Conservation (phyloP, 1,284 basidiomycete genomes). For the Macrocystidia cucumis region DNA sequence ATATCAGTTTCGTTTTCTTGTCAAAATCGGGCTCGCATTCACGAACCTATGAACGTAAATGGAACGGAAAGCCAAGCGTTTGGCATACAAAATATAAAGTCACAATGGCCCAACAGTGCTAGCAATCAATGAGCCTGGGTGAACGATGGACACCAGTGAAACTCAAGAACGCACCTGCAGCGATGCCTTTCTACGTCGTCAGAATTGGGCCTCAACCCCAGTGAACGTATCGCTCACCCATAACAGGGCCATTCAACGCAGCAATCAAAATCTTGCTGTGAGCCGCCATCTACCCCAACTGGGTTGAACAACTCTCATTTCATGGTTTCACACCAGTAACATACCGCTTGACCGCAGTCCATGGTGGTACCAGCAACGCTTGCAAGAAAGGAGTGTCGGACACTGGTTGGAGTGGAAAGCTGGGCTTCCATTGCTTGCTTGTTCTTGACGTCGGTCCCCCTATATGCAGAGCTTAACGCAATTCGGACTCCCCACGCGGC, state of each 20-base stretch:
- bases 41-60: conserved; percentile 60
- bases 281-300: conserved; percentile 45
- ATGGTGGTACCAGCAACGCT: conserved; percentile 43
- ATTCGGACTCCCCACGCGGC: background rate
- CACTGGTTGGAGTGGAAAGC: conserved; percentile 11
- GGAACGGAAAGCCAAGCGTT: conserved; percentile 55
- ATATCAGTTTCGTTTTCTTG: conserved; percentile 5
- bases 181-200: conserved; percentile 39
- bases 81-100: conserved; percentile 65
- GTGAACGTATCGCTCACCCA: conserved; percentile 34
- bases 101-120: conserved; percentile 68
- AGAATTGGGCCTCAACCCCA: background rate
- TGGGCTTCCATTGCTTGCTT: conserved; percentile 10
- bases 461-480: conserved; percentile 20
- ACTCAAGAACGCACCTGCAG: conserved; percentile 40
- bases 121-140: conserved; percentile 10
- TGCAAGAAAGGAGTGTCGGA: conserved; percentile 36
- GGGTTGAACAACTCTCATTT: conserved; percentile 21
- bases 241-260: conserved; percentile 64
- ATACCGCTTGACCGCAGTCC: conserved; percentile 55
- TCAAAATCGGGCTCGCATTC: too few relatives aligned
- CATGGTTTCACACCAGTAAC: background rate
- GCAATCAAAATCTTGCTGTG: conserved; percentile 62
- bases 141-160: conserved; percentile 5
- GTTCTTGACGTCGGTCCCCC: conserved; percentile 48